Evolutionary conservation across 495 filamentous ascomycete genomes (phyloP), one percentile per base, ranked within the genome.

Genomic region (Copromyces sp.): DNA sequence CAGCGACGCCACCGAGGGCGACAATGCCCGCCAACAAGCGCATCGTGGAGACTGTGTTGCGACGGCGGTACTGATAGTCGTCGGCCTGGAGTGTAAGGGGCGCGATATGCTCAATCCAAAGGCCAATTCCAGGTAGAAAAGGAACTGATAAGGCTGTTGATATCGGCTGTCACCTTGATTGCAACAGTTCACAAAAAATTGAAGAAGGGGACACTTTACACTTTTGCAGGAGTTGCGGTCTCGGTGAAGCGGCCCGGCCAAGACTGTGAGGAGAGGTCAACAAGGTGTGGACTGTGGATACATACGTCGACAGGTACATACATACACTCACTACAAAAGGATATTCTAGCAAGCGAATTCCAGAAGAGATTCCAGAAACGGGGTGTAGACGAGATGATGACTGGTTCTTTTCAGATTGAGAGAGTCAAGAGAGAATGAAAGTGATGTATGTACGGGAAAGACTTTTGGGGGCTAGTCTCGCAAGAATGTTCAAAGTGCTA

Each of bases 1-100:
- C 83, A 42, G 87, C 88, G 40, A 85, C 65, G 75, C 87, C 81
- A 72, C 90, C 81, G 41, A 89, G 82, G 68, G 81, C 78, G 71
- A 81, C 82, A 40, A 84, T 73, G 72, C 82, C 76, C 74, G 78
- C 80, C 29, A 80, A 71, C 72, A 83, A 72, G 77, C 83, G 84
- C 84, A 86, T 86, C 65, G 68, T 78, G 73, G 16, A 17, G 39
- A 24, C 68, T 42, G 39, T 68, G 12, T 20, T 35, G 53, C 29
- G 53, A 35, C 53, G 53, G 53, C 7, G 53, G 17, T 65, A 11
- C 37, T 35, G 53, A 65, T 12, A 32, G 53, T 65, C 53, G 53
- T 65, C 53, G 53, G 4, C 8, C n/a, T 47, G n/a, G 42, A 35
- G 53, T 59, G 20, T 29, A 29, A 20, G 47, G 47, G 47, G 47